Evolutionary conservation across 768 basidiomycete species (phyloP).

Genomic region (Cubamyces sp.): DNA sequence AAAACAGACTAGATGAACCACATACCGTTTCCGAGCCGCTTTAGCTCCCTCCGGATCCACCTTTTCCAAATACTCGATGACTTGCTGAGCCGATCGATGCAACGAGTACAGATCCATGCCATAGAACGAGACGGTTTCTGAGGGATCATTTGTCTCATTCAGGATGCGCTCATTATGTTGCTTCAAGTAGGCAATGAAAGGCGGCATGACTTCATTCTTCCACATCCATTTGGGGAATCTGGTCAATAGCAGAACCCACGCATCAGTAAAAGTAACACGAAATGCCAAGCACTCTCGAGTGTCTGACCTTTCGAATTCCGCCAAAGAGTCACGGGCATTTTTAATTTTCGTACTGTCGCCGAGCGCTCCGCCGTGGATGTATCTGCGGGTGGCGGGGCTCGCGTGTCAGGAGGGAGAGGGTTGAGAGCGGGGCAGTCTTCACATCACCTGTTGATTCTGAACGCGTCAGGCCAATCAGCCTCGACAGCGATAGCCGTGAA

Average conservation of each 20-base stretch:
- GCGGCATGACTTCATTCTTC: slow-evolving; percentile 36
- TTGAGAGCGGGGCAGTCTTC: not conserved
- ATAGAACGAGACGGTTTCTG: slow-evolving; percentile 31
- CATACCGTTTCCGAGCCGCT: slow-evolving; percentile 33
- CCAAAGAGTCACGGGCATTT: slow-evolving; percentile 22
- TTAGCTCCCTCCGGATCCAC: slow-evolving; percentile 34
- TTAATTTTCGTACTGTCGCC: slow-evolving; percentile 19
- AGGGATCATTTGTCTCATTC: slow-evolving; percentile 20
- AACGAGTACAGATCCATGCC: slow-evolving; percentile 37
- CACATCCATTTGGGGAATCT: slow-evolving; percentile 40
- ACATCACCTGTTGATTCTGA: slow-evolving; percentile 33
- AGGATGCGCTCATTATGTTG: slow-evolving; percentile 27
- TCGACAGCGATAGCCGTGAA: slow-evolving; percentile 36
- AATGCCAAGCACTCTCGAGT: not conserved
- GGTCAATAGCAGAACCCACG: not conserved
- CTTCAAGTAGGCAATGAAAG: slow-evolving; percentile 32
- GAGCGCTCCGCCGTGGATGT: slow-evolving; percentile 27
- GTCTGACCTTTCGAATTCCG: slow-evolving; percentile 29
- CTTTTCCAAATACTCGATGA: slow-evolving; percentile 32
- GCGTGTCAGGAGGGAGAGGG: not conserved
- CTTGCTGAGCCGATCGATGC: slow-evolving; percentile 31
- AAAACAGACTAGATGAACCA: not conserved
- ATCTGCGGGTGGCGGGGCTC: slow-evolving; percentile 15
- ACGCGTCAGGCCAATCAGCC: slow-evolving; percentile 40
- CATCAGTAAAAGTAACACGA: not conserved